Conservation (phyloP, 2,329 filamentous ascomycete genomes). For the Ophiostoma sp. region DNA sequence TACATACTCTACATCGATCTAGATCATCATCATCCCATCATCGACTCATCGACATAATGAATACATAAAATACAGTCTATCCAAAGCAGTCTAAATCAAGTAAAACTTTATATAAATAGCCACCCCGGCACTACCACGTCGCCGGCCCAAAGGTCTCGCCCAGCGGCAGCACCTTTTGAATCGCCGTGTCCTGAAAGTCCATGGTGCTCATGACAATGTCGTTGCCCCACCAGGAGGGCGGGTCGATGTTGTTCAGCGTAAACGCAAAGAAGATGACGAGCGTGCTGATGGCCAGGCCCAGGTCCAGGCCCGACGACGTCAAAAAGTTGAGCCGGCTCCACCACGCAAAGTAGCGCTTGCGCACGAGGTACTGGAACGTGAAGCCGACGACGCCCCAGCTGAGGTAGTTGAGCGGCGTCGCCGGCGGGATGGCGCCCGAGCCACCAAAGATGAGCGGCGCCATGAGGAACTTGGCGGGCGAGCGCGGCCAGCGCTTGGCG, state of each 20-base stretch:
- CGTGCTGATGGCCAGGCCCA: slow-evolving; percentile 62
- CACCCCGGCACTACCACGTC: slow-evolving; percentile 40
- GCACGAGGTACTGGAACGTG: slow-evolving; percentile 64
- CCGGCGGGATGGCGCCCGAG: slow-evolving; percentile 54
- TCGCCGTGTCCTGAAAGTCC: slow-evolving; percentile 55
- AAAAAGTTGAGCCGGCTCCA: slow-evolving; percentile 71
- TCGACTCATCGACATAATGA: too few species aligned
- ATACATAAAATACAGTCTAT: too few species aligned
- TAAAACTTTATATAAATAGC: background rate
- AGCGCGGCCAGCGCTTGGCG: slow-evolving; percentile 47
- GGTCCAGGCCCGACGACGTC: slow-evolving; percentile 63
- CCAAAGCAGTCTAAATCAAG: background rate
- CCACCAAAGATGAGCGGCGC: slow-evolving; percentile 60
- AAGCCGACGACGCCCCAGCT: slow-evolving; percentile 68
- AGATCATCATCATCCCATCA: too few species aligned
- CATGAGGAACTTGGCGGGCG: slow-evolving; percentile 50
- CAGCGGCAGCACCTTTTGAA: slow-evolving; percentile 48
- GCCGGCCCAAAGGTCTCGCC: slow-evolving; percentile 59
- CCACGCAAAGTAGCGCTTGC: slow-evolving; percentile 60
- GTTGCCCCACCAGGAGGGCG: slow-evolving; percentile 68
- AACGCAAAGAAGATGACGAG: slow-evolving; percentile 67
- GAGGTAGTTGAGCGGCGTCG: slow-evolving; percentile 68
- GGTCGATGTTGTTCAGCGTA: slow-evolving; percentile 55
- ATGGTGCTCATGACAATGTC: slow-evolving; percentile 53
- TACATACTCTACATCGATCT: too few species aligned